phyloP scores from a whole-genome alignment of 73 alveolate species.

The Paramecium caudatum region DNA sequence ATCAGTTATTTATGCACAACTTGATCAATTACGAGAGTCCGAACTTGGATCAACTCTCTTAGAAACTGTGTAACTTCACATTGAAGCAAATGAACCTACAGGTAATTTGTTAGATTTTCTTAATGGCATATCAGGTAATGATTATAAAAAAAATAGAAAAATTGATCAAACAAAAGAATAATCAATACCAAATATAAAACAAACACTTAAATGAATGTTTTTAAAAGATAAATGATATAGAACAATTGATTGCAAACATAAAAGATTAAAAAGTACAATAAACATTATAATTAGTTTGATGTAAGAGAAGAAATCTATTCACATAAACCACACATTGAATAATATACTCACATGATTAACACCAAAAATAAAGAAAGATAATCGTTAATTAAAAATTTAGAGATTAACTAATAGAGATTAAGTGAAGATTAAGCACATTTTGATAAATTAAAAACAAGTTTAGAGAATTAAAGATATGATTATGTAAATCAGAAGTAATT shows the following conservation, averaged over 20 bases:
- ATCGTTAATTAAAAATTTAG: neutral
- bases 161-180: neutral
- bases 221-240: neutral
- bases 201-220: neutral
- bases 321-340: conserved; percentile 33
- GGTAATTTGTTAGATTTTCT: conserved; percentile 6
- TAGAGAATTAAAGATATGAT: neutral
- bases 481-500: conserved; percentile 27
- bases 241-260: neutral
- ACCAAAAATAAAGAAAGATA: conserved; percentile 11
- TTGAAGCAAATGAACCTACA: conserved; percentile 25
- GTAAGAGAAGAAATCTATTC: conserved; percentile 7
- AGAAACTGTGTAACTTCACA: conserved; percentile 35
- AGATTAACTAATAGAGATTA: neutral
- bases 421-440: neutral
- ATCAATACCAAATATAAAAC: neutral
- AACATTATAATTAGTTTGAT: conserved; percentile 20
- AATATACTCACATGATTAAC: neutral
- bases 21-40: conserved; percentile 8
- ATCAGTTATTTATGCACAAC: conserved; percentile 6
- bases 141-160: neutral
- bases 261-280: neutral
- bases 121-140: conserved; percentile 15
- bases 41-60: conserved; percentile 40
- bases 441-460: neutral